Conservation (phyloP, 345 rosid genomes). For the Citrus cavaleriei region DNA sequence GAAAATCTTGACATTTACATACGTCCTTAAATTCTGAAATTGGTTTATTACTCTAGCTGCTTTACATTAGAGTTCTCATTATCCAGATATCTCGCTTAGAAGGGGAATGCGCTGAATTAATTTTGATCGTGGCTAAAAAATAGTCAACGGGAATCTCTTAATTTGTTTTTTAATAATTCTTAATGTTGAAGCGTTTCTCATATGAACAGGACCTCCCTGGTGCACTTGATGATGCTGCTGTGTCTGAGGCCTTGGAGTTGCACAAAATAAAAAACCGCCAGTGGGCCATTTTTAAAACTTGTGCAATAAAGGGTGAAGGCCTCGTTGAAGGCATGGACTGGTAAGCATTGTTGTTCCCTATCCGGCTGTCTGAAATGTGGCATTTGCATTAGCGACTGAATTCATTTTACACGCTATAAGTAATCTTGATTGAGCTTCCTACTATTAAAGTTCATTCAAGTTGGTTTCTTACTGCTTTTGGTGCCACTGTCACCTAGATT, state of each 20-base stretch:
- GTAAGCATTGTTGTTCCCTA: slow-evolving; percentile 16
- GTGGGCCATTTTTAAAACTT: slow-evolving; percentile 67
- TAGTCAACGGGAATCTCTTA: background rate
- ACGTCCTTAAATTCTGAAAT: background rate
- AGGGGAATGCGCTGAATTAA: background rate
- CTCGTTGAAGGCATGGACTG: slow-evolving; percentile 66
- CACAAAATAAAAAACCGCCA: slow-evolving; percentile 64
- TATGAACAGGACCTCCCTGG: slow-evolving; percentile 53
- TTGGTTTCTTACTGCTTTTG: background rate
- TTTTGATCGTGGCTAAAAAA: background rate
- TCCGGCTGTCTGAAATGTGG: background rate
- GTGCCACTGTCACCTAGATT: background rate
- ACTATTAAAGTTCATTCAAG: background rate
- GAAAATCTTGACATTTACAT: background rate
- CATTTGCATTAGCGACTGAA: background rate
- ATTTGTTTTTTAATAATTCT: background rate
- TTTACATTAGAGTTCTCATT: background rate
- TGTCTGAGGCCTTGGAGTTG: slow-evolving; percentile 54
- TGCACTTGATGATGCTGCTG: slow-evolving; percentile 59
- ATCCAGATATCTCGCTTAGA: background rate
- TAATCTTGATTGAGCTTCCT: background rate
- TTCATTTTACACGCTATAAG: background rate
- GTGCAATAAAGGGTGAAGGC: slow-evolving; percentile 64
- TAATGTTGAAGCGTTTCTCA: background rate
- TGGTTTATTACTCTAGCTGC: background rate